Base-by-base conservation (phyloP, 2,329 filamentous ascomycete species). In the Aspergillus cejpii region DNA sequence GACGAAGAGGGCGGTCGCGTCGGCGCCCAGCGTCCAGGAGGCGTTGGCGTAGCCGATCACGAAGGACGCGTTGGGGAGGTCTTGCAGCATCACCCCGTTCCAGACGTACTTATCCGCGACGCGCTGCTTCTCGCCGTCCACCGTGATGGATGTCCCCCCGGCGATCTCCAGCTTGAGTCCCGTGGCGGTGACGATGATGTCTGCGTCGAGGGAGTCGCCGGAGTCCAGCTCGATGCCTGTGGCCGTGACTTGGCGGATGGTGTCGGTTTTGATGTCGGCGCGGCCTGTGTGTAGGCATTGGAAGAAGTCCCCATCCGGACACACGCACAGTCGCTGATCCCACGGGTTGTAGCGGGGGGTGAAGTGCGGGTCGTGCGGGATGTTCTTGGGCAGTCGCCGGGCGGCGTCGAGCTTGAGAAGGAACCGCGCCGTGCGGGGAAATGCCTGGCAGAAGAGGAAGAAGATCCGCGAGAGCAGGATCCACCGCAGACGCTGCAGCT, bases 321-420 rank as follows among this genome's bases (percentile, higher is more conserved):
- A 82, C 48, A 87, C 70, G 56, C 87, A 92, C 6, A 92, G 69
- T 0, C 88, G 79, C 62, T 94, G 87, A 43, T 88, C 76, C 74
- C 85, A 83, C 0, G 82, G 82, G 29, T 77, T 74, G 55, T 87
- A 85, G 2, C 61, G 62, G 0, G 83, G 83, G 5, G 74, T 77
- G 63, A 86, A 86, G 60, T 86, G 78, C 1, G 78, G 74, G 43
- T 83, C 75, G 31, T 76, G 63, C 2, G 78, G 73, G 27, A 81
- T 64, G 14, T 69, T 64, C 6, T 63, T 59, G 1, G 83, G 82
- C 0, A 87, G 71, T 31, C 72, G 66, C n/a, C 59, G 54, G 37
- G 67, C 64, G 23, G 78, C 75, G 24, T 59, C 62, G 2, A 57
- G 55, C 14, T 66, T 71, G 23, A 86, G 56, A n/a, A 77, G 28